Base-by-base conservation (phyloP, 1,139 yeast genomes). In the Candida smagusa region DNA sequence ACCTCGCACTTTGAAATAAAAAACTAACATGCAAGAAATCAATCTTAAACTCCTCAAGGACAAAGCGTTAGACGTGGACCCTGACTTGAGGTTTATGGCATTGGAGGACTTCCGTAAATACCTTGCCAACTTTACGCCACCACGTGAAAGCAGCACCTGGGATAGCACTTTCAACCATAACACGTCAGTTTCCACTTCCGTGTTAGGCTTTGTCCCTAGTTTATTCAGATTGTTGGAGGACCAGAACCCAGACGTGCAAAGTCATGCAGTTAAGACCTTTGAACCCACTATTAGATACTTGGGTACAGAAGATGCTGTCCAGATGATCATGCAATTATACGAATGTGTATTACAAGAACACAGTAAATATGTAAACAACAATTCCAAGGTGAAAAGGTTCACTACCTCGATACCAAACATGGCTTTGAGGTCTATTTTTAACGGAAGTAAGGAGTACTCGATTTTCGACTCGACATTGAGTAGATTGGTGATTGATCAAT, bases 41-140 rank as follows among this genome's bases (percentile, higher is more conserved):
- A 54, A 51, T 39, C 40, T 54, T 31, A 42, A 46, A 28, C 33
- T 56, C 12, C 52, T 71, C 37, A 61, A 54, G 40, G 81, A 80
- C 47, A 71, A 70, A 49, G 77, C 81, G 13, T 65, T 67, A 36
- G 85, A 80, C 48, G 82, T 83, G 19, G 96, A 88, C 52, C 85
- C 94, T 3, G 96, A 88, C 55, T 68, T 84, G 48, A 71, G 96
- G 53, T 87, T 81, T 60, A 88, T 88, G 96, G 95, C 92, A 2
- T 66, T 87, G 44, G 85, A 79, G 49, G 96, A 88, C 54, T 71
- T 87, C 49, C 78, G 76, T 49, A 76, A 74, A 44, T 51, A 65
- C 65, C 43, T 70, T 63, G 44, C 47, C 49, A 48, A 37, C 6
- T 30, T 25, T 24, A 28, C 11, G 9, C 36, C 6, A 24, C 12